Conservation (phyloP, 805 yeast genomes). For the Jamesozyma gamospora region DNA sequence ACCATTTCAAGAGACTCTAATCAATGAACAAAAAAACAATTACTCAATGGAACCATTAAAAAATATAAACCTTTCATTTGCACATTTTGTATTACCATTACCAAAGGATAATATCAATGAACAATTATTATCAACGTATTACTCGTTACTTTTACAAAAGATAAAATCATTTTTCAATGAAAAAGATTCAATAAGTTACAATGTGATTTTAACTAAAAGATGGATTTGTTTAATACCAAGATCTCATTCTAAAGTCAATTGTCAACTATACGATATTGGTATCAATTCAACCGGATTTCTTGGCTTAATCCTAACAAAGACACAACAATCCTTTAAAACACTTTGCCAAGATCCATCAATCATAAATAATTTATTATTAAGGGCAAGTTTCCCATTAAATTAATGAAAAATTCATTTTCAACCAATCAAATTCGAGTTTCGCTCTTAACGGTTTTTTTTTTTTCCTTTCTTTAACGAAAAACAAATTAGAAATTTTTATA, state of each 20-base stretch:
- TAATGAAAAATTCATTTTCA: too few relatives aligned
- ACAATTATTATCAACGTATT: constrained; percentile 55
- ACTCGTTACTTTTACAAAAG: constrained; percentile 62
- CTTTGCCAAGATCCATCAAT: constrained; percentile 37
- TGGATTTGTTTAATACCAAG: constrained; percentile 86
- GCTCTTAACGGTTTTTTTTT: too few relatives aligned
- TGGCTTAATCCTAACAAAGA: constrained; percentile 71
- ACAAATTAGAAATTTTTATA: too few relatives aligned
- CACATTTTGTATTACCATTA: constrained; percentile 67
- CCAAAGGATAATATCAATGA: constrained; percentile 40
- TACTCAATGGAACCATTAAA: constrained; percentile 55
- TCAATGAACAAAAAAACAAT: constrained; percentile 39
- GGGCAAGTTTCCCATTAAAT: too few relatives aligned
- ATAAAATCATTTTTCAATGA: constrained; percentile 46
- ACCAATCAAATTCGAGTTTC: too few relatives aligned
- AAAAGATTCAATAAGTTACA: constrained; percentile 48
- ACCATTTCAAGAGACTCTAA: constrained; percentile 51
- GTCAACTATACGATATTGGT: neutral
- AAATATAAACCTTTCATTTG: constrained; percentile 53
- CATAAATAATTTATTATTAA: too few relatives aligned
- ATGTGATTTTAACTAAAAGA: constrained; percentile 66
- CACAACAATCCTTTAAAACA: constrained; percentile 41
- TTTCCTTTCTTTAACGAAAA: too few relatives aligned
- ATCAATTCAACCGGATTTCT: constrained; percentile 73
- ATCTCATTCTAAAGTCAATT: constrained; percentile 38